Evolutionary conservation across 805 yeast species (phyloP).

Genomic region (Metschnikowia cubensis): DNA sequence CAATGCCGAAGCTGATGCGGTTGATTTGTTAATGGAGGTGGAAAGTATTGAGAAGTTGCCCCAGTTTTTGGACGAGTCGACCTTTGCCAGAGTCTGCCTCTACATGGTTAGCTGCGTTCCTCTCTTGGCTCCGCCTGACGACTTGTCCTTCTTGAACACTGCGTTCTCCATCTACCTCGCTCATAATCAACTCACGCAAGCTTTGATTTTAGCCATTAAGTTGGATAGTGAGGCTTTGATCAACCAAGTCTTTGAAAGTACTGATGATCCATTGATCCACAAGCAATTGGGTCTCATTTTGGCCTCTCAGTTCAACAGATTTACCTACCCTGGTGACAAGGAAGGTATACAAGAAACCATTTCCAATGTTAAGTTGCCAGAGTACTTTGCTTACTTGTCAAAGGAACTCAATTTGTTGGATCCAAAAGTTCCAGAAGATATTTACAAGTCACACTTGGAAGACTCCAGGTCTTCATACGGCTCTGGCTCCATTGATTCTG

Average conservation of each 20-base stretch:
- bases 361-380: conserved; percentile 73
- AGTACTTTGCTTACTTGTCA: conserved; percentile 73
- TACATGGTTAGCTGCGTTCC: conserved; percentile 98
- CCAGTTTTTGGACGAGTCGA: conserved; percentile 77
- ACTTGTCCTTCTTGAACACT: conserved; percentile 75
- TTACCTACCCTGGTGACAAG: conserved; percentile 55
- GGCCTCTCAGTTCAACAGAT: conserved; percentile 81
- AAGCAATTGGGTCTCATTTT: conserved; percentile 89
- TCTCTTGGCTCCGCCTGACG: conserved; percentile 92
- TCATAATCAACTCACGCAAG: conserved; percentile 81
- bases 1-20: conserved; percentile 98
- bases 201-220: conserved; percentile 83
- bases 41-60: conserved; percentile 83
- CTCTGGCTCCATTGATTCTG: conserved; percentile 65
- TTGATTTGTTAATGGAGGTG: conserved; percentile 84
- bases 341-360: conserved; percentile 79
- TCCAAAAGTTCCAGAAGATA: conserved; percentile 92
- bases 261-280: conserved; percentile 68
- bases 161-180: conserved; percentile 82
- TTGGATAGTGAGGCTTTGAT: conserved; percentile 79
- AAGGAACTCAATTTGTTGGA: conserved; percentile 85
- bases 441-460: conserved; percentile 88
- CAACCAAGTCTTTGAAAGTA: conserved; percentile 74
- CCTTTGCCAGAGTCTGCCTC: conserved; percentile 84
- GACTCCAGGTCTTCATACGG: conserved; percentile 57